Evolutionary conservation across 1,284 basidiomycete genomes (phyloP), one percentile per base, ranked within the genome.

Genomic region (Agroathelia rolfsii): DNA sequence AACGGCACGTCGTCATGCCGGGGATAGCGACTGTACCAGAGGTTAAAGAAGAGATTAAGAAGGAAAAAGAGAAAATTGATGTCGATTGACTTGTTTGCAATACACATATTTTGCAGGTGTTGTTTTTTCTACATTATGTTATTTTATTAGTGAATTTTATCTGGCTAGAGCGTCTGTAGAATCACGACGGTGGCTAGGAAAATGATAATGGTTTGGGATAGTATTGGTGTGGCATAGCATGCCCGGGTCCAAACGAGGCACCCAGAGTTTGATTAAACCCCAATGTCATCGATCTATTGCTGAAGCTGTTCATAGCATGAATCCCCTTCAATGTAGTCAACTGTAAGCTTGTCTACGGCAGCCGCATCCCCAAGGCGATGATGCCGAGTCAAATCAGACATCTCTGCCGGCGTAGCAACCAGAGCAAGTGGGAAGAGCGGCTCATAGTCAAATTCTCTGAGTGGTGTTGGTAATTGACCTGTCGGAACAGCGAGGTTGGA

Each of bases 1-100:
- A 68, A 8, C 83, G 79, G 75, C 77, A 72, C 41, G 52, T 87
- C 21, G 62, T 66, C 3, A 58, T 87, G 7, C 83, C 83, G 19
- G 77, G 77, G 19, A 53, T 85, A 23, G 53, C 64, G 14, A 67
- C 49, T 38, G 58, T 65, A 16, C 52, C 55, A 12, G 62, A 66
- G 25, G 58, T 59, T 22, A 59, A 57, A 38, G 58, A 65, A 26
- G 65, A 68, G 40, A 43, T 64, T 3, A 50, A 55, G 40, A 57
- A 63, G 42, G 61, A 62, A 34, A 37, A 44, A 29, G 5, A 29
- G 36, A 29, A n/a, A n/a, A n/a, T n/a, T n/a, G n/a, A n/a, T n/a
- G n/a, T n/a, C n/a, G n/a, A n/a, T n/a, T n/a, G n/a, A n/a, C n/a
- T n/a, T n/a, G n/a, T n/a, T n/a, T n/a, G n/a, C n/a, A n/a, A n/a